Evolutionary conservation across 495 filamentous ascomycete genomes (phyloP), one percentile per base, ranked within the genome.

Genomic region (Hypoxylon trugodes): DNA sequence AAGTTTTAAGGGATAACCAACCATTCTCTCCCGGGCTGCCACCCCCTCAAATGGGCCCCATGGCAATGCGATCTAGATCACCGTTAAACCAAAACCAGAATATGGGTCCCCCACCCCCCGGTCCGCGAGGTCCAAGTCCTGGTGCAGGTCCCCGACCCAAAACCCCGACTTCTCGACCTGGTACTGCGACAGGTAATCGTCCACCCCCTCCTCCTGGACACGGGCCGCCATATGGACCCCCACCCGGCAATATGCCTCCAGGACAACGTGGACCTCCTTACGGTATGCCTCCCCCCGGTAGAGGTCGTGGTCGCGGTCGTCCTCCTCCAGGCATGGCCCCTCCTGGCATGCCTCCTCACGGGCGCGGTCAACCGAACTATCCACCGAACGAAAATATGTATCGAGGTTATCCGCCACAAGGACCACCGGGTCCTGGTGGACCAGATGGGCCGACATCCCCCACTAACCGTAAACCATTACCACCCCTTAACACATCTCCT

Each of bases 1-100:
- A 82, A 81, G 80, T 59, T 76, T 69, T 82, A 66, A 76, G 32
- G 26, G 69, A 60, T 61, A 73, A 69, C 19, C 49, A 69, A 8
- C 30, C 65, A 28, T 67, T 48, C 19, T 71, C 73, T 24, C 66
- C 74, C 10, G 69, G 70, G 4, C 62, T 76, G 9, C 68, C 73
- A n/a, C 65, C 75, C 12, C 72, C 76, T 26, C 65, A 69, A 37
- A 71, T 69, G 55, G 72, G 61, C 28, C 66, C 69, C 10, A 26
- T 47, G 13, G 70, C 66, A 35, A 68, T 73, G 42, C 71, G 67
- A 47, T 73, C 77, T 35, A 73, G 63, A 55, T 77, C 78, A 18
- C 76, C 77, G 1, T 66, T 76, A 21, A 61, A 69, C 36, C 65
- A 69, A 21, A 61, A 69, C 36, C 65, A 69, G 28, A 56, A 57